Evolutionary conservation across 345 rosid species (phyloP), one percentile per base, ranked within the genome.

Genomic region (Hibiscus trionum): DNA sequence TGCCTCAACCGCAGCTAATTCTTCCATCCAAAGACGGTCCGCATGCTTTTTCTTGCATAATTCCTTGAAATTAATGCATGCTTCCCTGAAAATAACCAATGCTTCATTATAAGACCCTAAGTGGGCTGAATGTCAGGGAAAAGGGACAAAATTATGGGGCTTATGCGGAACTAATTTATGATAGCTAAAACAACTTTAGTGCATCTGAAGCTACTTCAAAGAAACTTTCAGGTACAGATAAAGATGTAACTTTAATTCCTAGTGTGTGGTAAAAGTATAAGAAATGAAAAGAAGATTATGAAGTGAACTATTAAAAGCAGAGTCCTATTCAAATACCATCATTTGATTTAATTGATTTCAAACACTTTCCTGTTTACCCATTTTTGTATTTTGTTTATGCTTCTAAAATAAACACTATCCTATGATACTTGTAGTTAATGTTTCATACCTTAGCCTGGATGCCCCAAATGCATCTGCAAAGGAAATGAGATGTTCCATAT

Each of bases 391-490:
- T 27, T 60, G 64, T 60, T 27, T 60, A 26, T 39, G 21, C 27
- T 63, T 11, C 24, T 60, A 27, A 14, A 61, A 14, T 50, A n/a
- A 29, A 69, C 4, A 2, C 5, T 4, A n/a, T 52, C 46, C 42
- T 33, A 31, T 17, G 26, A 71, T 55, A 21, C 46, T 21, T 12
- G 26, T 19, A 56, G 21, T 26, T 26, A 66, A 7, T 58, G 24
- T 21, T 16, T 49, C 72, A 64, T 72, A 86, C 92, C 91, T 86
- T 81, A 91, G 76, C 65, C 98, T 85, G 24, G 84, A 80, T n/a
- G 96, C 97, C 17, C 96, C 96, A 75, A 88, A 93, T 10, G 90
- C 85, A 72, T 89, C 90, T n/a, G 95, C 88, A 58, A 89, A 91
- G 4, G 82, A 77, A 50, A 89, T 86, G 67, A 93, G 90, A 80